A percentile compares a stretch with the other conserved stretches of the same genome.
Evolutionary conservation across 495 filamentous ascomycete species (phyloP).

Genomic region (Aspergillus haitiensis): DNA sequence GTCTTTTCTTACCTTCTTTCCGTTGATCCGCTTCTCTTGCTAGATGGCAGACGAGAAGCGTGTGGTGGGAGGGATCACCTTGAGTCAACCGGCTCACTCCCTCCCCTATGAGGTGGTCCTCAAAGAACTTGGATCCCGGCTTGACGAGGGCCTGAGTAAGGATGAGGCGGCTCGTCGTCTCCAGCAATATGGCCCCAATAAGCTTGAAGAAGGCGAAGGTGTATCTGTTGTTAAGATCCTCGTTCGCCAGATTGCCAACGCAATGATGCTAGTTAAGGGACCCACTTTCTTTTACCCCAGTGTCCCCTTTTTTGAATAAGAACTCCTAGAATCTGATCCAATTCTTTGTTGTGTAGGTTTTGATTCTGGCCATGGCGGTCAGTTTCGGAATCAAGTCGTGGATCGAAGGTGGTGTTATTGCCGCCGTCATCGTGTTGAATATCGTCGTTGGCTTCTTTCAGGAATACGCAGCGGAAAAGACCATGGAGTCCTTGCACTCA

Average conservation of each 20-base stretch:
- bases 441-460: slow-evolving; percentile 68
- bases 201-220: slow-evolving; percentile 58
- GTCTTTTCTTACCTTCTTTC: too few relatives aligned
- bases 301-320: slow-evolving; percentile 7
- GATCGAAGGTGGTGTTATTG: slow-evolving; percentile 70
- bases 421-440: slow-evolving; percentile 64
- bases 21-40: too few relatives aligned
- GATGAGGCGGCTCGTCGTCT: slow-evolving; percentile 57
- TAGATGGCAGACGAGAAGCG: slow-evolving; percentile 11
- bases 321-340: slow-evolving; percentile 28
- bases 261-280: slow-evolving; percentile 59
- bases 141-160: slow-evolving; percentile 59
- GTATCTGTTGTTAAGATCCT: slow-evolving; percentile 60
- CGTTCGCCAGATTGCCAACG: slow-evolving; percentile 63
- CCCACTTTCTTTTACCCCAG: slow-evolving; percentile 2
- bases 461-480: slow-evolving; percentile 72
- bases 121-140: slow-evolving; percentile 56
- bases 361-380: slow-evolving; percentile 69
- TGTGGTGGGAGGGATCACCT: neutral
- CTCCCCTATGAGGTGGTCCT: slow-evolving; percentile 57
- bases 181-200: slow-evolving; percentile 60
- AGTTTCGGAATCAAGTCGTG: slow-evolving; percentile 67
- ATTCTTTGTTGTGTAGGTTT: slow-evolving; percentile 45
- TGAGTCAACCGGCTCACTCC: slow-evolving; percentile 60
- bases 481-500: slow-evolving; percentile 68